Base-by-base conservation (phyloP, 257 asterid genomes). In the Mentha longifolia region DNA sequence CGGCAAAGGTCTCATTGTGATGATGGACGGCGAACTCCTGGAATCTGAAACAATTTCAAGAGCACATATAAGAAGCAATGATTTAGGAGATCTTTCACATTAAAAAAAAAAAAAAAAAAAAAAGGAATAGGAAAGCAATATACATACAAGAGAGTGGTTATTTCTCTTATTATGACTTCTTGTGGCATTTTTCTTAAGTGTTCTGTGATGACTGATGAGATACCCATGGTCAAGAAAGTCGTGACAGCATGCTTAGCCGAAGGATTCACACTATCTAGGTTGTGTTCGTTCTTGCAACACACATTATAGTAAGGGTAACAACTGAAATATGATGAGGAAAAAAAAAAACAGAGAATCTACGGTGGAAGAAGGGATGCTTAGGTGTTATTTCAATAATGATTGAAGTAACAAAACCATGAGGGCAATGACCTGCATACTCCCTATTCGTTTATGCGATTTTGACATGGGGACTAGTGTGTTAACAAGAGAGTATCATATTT, bases 21-120 rank as follows among this genome's bases (percentile, higher is more conserved):
- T 13, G 76, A 57, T 52, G 84, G 81, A 16, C 82, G 76, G 2
- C 30, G 78, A 67, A 82, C 52, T 35, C 87, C 89, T 5, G 87
- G 87, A 58, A 85, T 85, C 89, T 85, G 85, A 75, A 78, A 66
- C 52, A 67, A 7, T 55, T 17, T 16, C 31, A 64, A 61, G n/a
- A 43, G 42, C 55, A 30, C 22, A 35, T 6, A 65, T 33, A 47
- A 61, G 55, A n/a, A 49, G 5, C 15, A 55, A 17, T 25, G 35
- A 55, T 19, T 19, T 52, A 52, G 15, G 28, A 17, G 1, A 22
- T 1, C 9, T 22, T 22, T 16, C 28, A 8, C 57, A 8, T 2
- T n/a, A n/a, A n/a, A n/a, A n/a, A n/a, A n/a, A n/a, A 1, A 51
- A 50, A 17, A 51, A 3, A 46, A 1, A 51, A 50, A 17, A 51